Base-by-base conservation (phyloP, 1,284 basidiomycete species). In the Testicularia cyperi region DNA sequence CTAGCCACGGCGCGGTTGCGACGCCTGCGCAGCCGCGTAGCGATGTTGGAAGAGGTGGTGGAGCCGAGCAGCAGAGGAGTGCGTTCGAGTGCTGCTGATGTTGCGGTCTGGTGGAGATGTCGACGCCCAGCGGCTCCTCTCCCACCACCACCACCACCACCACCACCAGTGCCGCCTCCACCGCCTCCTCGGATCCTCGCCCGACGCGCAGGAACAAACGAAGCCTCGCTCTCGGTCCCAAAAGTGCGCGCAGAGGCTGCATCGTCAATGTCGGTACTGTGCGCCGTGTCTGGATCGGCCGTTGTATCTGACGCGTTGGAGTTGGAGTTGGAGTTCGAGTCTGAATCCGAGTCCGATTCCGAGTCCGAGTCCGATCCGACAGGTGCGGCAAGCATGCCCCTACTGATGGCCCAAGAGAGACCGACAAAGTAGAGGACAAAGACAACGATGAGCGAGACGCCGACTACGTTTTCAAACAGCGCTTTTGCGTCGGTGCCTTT, bases 341-440 rank as follows among this genome's bases (percentile, higher is more conserved):
- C 56, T 29, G 26, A 45, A 15, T 53, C 49, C 10, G 10, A 10
- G 26, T n/a, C n/a, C 9, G 10, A 10, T 10, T 27, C 26, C n/a
- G n/a, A 51, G 3, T 54, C 56, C 34, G 26, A 45, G 20, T 53
- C 49, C 19, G 56, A 53, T 1, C 12, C 44, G 10, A 42, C 44
- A 2, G 56, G 56, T 19, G 56, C 56, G 10, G 44, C 41, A 7
- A 60, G 42, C 49, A 60, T 60, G 20, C 56, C 56, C 6, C 49
- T 44, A 33, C 49, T 41, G 32, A 60, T 60, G 2, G 56, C 56
- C 56, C 56, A 60, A 6, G 56, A 53, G 6, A 60, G 38, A 5
- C 56, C 56, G 6, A 60, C 41, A 37, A 60, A 49, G 49, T 60
- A 60, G 12, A 60, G 41, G 7, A 60, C 23, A 12, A 54, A 60